Conservation (phyloP, 2,329 filamentous ascomycete species). For the Byssoonygena ceratinophila region DNA sequence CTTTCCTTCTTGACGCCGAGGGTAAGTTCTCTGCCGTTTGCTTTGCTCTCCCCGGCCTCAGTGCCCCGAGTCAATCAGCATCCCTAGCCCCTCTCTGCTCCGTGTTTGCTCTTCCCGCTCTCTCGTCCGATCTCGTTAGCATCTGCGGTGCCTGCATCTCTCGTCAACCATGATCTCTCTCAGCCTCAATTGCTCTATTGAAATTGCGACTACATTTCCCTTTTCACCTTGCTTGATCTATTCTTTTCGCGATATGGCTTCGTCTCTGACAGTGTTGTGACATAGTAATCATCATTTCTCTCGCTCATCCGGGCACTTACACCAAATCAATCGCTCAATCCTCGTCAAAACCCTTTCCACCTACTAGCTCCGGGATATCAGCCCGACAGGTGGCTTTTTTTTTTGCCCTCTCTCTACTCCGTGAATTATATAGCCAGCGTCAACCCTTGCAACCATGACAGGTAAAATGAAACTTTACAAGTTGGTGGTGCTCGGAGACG, state of each 20-base stretch:
- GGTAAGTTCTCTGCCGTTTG: conserved; percentile 6
- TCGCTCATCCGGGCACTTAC: background rate
- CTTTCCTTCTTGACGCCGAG: background rate
- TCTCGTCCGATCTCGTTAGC: background rate
- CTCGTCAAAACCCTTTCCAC: too few relatives aligned
- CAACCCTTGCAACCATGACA: conserved; percentile 51
- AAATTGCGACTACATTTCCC: background rate
- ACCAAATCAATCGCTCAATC: background rate
- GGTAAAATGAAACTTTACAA: conserved; percentile 90
- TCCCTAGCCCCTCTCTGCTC: background rate
- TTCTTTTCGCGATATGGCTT: background rate
- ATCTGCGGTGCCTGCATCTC: background rate
- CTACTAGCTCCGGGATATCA: too few relatives aligned
- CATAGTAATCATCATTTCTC: too few relatives aligned
- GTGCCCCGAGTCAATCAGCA: background rate
- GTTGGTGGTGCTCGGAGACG: conserved; percentile 87
- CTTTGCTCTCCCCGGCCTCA: background rate
- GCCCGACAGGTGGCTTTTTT: too few relatives aligned
- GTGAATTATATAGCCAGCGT: background rate
- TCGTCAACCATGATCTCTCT: background rate
- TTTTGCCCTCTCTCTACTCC: background rate
- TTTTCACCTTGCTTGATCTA: background rate
- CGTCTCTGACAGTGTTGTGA: background rate
- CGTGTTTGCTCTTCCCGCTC: conserved; percentile 3
- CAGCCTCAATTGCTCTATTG: too few relatives aligned